phyloP scores from a whole-genome alignment of 2,329 filamentous ascomycete species.

The Penicillium sp. region DNA sequence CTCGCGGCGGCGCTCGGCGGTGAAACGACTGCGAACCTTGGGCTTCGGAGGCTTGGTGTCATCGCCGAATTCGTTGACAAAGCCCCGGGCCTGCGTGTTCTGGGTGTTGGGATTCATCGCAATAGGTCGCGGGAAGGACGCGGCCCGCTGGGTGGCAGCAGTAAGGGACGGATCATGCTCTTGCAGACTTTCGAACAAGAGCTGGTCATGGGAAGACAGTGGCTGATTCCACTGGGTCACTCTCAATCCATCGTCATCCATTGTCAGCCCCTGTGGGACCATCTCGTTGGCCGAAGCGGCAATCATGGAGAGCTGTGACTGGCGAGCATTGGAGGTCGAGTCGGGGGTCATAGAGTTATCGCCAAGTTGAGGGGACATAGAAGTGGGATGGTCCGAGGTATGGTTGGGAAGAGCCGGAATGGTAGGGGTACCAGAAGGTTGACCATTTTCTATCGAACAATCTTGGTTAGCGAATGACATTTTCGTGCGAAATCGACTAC shows the following conservation, averaged over 20 bases:
- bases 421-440: constrained; percentile 31
- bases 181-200: constrained; percentile 42
- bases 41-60: constrained; percentile 46
- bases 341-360: constrained; percentile 39
- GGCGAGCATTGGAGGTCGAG: constrained; percentile 38
- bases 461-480: constrained; percentile 16
- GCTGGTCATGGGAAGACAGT: constrained; percentile 41
- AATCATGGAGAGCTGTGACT: constrained; percentile 49
- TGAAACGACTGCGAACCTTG: constrained; percentile 58
- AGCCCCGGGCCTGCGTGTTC: constrained; percentile 41
- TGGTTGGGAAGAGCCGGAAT: constrained; percentile 37
- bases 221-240: constrained; percentile 38
- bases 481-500: background rate
- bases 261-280: constrained; percentile 41
- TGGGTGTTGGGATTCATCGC: constrained; percentile 46
- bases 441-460: constrained; percentile 29
- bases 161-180: constrained; percentile 43
- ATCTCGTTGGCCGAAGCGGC: constrained; percentile 50
- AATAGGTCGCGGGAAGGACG: constrained; percentile 44
- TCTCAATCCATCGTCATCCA: constrained; percentile 41
- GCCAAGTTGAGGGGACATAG: constrained; percentile 37
- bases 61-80: constrained; percentile 44
- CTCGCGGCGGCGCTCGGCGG: constrained; percentile 58
- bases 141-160: constrained; percentile 41
- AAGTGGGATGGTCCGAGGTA: constrained; percentile 33